These are phyloP conservation scores for Suhomyces prunicola DNA, from an alignment of 805 yeast species.

Conservation along the genomic window DNA sequence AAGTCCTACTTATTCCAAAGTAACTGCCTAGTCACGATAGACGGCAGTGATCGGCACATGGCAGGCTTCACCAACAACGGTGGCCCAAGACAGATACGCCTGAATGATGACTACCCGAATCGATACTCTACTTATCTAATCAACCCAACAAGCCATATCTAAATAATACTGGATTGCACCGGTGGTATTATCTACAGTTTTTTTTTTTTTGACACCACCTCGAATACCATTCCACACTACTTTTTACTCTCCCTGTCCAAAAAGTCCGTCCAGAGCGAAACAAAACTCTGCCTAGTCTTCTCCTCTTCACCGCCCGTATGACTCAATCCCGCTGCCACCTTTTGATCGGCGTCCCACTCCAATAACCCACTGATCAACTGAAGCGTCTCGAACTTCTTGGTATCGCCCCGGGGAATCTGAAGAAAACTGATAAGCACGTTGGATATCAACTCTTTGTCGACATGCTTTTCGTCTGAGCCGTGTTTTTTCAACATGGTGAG, in stretches of 20 bases:
- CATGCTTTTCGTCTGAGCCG: conserved; percentile 62
- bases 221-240: too few species aligned
- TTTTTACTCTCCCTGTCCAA: conserved; percentile 63
- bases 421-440: conserved; percentile 83
- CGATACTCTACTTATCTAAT: too few species aligned
- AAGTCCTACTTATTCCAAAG: too few species aligned
- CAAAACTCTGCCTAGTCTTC: conserved; percentile 50
- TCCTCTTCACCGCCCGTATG: conserved; percentile 17
- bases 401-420: conserved; percentile 85
- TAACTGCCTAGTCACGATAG: too few species aligned
- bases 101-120: too few species aligned
- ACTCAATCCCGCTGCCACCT: conserved; percentile 69
- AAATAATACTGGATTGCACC: too few species aligned
- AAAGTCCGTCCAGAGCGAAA: conserved; percentile 76
- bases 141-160: too few species aligned
- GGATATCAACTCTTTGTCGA: conserved; percentile 85
- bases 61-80: too few species aligned
- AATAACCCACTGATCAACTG: conserved; percentile 77
- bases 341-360: conserved; percentile 84
- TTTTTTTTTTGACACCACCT: too few species aligned
- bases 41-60: too few species aligned
- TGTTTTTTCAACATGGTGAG: conserved; percentile 77
- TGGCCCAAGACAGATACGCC: too few species aligned
- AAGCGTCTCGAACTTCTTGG: conserved; percentile 90
- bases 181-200: too few species aligned